phyloP scores from a whole-genome alignment of 257 asterid species.

The Buddleja alternifolia region DNA sequence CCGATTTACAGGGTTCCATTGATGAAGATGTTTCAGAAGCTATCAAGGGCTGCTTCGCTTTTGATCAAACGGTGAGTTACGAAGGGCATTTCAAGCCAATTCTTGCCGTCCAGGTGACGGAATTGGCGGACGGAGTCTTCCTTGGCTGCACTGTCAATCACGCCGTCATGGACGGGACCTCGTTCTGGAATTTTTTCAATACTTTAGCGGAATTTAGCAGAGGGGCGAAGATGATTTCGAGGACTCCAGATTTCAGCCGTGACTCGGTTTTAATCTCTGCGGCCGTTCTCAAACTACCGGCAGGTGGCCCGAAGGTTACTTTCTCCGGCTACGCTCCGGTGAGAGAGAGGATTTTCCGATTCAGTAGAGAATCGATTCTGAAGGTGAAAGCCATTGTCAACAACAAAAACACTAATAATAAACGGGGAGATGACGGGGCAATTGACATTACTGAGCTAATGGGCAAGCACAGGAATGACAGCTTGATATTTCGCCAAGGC shows the following conservation, averaged over 20 bases:
- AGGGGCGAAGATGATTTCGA: slow-evolving; percentile 33
- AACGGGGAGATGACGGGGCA: slow-evolving; percentile 33
- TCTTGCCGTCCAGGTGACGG: slow-evolving; percentile 44
- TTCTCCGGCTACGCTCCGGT: slow-evolving; percentile 58
- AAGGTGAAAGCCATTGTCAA: slow-evolving; percentile 53
- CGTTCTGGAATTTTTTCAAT: slow-evolving; percentile 57
- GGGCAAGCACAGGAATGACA: slow-evolving; percentile 67
- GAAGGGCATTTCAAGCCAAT: slow-evolving; percentile 38
- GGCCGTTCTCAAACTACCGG: slow-evolving; percentile 55
- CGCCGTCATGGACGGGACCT: slow-evolving; percentile 52
- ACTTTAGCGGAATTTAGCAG: slow-evolving; percentile 42
- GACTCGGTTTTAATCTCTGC: slow-evolving; percentile 60
- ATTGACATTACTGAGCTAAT: slow-evolving; percentile 52
- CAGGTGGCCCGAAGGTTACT: slow-evolving; percentile 57
- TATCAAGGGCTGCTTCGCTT: slow-evolving; percentile 38
- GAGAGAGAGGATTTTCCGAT: slow-evolving; percentile 68
- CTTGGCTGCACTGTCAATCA: slow-evolving; percentile 58
- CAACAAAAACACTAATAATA: background rate
- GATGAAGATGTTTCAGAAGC: slow-evolving; percentile 34
- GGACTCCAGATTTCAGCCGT: slow-evolving; percentile 61
- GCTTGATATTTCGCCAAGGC: slow-evolving; percentile 26
- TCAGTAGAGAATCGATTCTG: slow-evolving; percentile 61
- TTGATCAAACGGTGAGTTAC: slow-evolving; percentile 35
- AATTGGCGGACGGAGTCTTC: slow-evolving; percentile 51
- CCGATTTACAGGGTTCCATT: slow-evolving; percentile 14